Evolutionary conservation across 345 rosid species (phyloP), one percentile per base, ranked within the genome.

Genomic region (Erysimum cheiranthoides): DNA sequence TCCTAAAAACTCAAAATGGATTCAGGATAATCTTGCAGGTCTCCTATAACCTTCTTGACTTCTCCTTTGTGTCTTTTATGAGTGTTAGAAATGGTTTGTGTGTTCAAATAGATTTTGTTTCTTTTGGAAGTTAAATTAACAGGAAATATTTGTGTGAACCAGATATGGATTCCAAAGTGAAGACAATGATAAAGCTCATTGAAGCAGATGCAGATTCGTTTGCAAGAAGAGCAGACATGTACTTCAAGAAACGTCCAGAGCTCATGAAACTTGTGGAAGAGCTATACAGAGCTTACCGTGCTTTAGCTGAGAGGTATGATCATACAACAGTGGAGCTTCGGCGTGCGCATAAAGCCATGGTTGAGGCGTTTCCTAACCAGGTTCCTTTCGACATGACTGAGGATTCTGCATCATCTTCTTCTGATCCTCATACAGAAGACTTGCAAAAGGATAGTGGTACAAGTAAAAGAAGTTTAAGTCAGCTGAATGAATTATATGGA

Each of bases 161-260:
- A 78, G 99, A 90, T 81, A 96, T 96, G 96, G 99, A 96, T 80
- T 61, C 80, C 72, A 96, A 91, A 81, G 98, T 96, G 40, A 91
- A 91, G 73, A 86, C 89, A 70, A 96, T 96, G 98, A 91, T 96
- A 87, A 96, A 91, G 84, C 93, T 96, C 49, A 91, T 93, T 3
- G 99, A 96, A 85, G 93, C 91, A 85, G 99, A 96, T 79, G 98
- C 99, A 13, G 99, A 96, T 87, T 93, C 98, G 30, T 96, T 96
- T 86, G 98, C 99, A 46, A 93, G 92, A 81, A 86, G 98, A 61
- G 99, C 99, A 9, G 99, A 96, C 74, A 96, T 96, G 99, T 96
- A 93, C 74, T 96, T 91, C 78, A 89, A 91, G 87, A 91, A 92
- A 83, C 97, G 98, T 40, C 99, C 99, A 1, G 99, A 96, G 89